Conservation (phyloP, 345 rosid genomes). For the Sisymbrium irio region DNA sequence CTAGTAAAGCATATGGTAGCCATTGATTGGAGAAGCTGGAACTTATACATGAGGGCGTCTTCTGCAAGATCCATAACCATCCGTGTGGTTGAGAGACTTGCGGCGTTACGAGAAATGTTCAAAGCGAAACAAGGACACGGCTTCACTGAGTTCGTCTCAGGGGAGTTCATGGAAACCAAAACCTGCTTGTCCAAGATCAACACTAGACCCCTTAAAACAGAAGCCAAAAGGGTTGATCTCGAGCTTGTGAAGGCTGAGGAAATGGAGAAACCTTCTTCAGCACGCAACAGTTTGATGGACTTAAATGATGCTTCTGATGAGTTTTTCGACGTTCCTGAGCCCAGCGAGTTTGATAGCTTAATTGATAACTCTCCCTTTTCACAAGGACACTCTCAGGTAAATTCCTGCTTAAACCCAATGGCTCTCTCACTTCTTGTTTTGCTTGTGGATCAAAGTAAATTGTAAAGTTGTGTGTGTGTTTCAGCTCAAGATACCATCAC, state of each 20-base stretch:
- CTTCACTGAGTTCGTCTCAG: conserved; percentile 41
- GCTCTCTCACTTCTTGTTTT: conserved; percentile 16
- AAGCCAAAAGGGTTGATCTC: conserved; percentile 17
- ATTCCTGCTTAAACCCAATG: conserved; percentile 28
- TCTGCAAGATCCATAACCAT: conserved; percentile 69
- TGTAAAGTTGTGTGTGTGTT: conserved; percentile 30
- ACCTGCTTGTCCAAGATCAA: conserved; percentile 33
- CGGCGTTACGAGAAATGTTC: conserved; percentile 83
- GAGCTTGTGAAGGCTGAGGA: conserved; percentile 36
- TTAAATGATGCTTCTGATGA: conserved; percentile 71
- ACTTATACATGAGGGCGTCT: conserved; percentile 55
- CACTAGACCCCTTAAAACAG: conserved; percentile 30
- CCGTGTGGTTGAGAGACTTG: conserved; percentile 78
- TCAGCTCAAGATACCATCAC: conserved; percentile 53
- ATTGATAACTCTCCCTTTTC: conserved; percentile 40
- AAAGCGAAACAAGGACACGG: conserved; percentile 52
- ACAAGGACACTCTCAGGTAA: conserved; percentile 42
- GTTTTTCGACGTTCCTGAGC: conserved; percentile 87
- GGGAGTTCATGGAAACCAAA: conserved; percentile 38
- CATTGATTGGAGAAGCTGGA: conserved; percentile 90
- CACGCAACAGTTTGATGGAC: conserved; percentile 47
- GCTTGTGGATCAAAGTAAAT: conserved; percentile 11
- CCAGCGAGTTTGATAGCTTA: conserved; percentile 44
- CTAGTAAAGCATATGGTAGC: conserved; percentile 92
- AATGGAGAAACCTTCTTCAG: conserved; percentile 42